Evolutionary conservation across 352 stramenopile genomes (phyloP), one percentile per base, ranked within the genome.

Genomic region (Phytophthora pisi): DNA sequence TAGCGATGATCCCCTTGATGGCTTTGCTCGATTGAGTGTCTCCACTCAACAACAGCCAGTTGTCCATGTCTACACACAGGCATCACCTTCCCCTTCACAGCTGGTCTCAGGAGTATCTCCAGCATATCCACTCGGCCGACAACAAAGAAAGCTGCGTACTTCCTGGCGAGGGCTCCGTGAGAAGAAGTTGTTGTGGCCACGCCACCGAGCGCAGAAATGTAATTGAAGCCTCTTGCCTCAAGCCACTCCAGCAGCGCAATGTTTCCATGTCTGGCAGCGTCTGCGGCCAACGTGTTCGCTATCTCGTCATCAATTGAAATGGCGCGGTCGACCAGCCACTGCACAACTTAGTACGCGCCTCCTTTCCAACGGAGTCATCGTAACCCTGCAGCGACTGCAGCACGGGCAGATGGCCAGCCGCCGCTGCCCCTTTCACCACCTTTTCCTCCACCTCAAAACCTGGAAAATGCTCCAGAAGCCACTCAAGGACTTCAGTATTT

Each of bases 401-500:
- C 13, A 46, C 40, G 13, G 5, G 15, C 16, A 46, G 40, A 6
- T 46, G 40, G 20, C 20, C 20, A 20, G 20, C 20, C 0, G 20
- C 20, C 20, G 5, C 15, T 0, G 15, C 15, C 15, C 16, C 40
- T 6, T 46, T 9, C 40, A 46, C 40, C 5, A 46, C 40, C 5
- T 18, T 5, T 46, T n/a, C 15, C 23, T n/a, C 40, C 13, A 46
- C 13, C 40, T 46, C 40, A 20, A 5, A 46, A 16, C 40, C 40
- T 46, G 11, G 11, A 46, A 46, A 46, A 51, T 51, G n/a, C 8
- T 51, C 18, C n/a, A 51, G 45, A n/a, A 51, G 45, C 7, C n/a
- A 51, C 18, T 16, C 9, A 4, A 24, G 1, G 1, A 49, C 6
- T 23, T 49, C 15, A 23, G 16, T 20, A 49, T 20, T 23, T 26